Base-by-base conservation (phyloP, 805 yeast genomes). In the Metschnikowia aberdeeniae region DNA sequence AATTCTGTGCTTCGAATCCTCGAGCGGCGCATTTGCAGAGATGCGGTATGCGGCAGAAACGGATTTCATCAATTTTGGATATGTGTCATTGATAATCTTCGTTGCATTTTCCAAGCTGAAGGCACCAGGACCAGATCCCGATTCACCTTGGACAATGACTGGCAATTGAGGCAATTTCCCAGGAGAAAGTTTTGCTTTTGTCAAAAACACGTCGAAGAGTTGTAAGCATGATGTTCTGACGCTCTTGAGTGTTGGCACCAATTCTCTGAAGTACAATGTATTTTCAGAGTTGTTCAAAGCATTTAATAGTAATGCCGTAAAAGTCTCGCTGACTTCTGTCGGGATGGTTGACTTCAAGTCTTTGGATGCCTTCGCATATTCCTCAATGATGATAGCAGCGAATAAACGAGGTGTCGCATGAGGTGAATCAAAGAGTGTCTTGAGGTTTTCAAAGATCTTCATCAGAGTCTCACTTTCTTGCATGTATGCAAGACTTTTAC, bases 121-220 rank as follows among this genome's bases (percentile, higher is more conserved):
- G 0, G 97, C 98, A 56, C 84, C 89, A 1, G 95, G 89, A 2
- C 97, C 97, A 2, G 97, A 96, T 48, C 87, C 95, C 1, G 81
- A 73, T 60, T 93, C 98, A 30, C 99, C 99, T 63, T 89, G 92
- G 4, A 92, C 97, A 8, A 90, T 81, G 5, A 89, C 82, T 0
- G 99, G 93, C 14, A 93, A 63, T 43, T 82, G 86, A 0, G 97
- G 97, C 5, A 89, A 62, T 59, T 83, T 84, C 17, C 77, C 71
- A 10, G 80, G 77, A 1, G 92, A 74, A 17, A 92, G 63, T 62
- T 84, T 85, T 4, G 92, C 97, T 28, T 74, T 78, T 40, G 84
- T 89, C 33, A 82, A 78, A 63, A 93, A 87, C 1, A 89, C 81
- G 44, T 84, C 81, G 51, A 89, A 78, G 42, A 93, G 65, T 41